phyloP scores from a whole-genome alignment of 2,329 filamentous ascomycete genomes.

The Allantophomopsis cytisporea region DNA sequence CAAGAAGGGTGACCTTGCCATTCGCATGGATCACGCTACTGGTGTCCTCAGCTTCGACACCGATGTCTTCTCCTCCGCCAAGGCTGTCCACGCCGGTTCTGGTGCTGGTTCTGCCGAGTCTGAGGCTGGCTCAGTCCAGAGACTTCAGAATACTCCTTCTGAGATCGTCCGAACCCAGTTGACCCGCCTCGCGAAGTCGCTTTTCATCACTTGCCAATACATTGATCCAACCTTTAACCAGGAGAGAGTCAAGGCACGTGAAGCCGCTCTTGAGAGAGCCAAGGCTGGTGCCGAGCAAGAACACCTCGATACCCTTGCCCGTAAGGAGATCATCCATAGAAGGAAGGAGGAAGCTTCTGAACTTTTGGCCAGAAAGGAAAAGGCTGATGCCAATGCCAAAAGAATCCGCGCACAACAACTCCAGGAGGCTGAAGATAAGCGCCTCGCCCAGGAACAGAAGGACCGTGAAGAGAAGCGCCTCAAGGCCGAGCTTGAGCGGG shows the following conservation, averaged over 20 bases:
- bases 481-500: slow-evolving; percentile 76
- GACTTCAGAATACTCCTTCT: slow-evolving; percentile 91
- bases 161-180: slow-evolving; percentile 96
- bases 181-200: slow-evolving; percentile 76
- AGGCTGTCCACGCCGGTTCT: slow-evolving; percentile 77
- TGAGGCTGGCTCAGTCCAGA: slow-evolving; percentile 76
- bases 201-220: slow-evolving; percentile 91
- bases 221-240: slow-evolving; percentile 85
- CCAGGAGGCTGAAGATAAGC: slow-evolving; percentile 78
- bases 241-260: slow-evolving; percentile 63
- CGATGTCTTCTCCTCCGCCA: slow-evolving; percentile 94
- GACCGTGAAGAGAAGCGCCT: slow-evolving; percentile 79
- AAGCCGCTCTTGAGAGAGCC: slow-evolving; percentile 68
- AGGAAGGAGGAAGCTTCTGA: slow-evolving; percentile 94
- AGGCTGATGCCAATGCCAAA: slow-evolving; percentile 84
- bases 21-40: slow-evolving; percentile 90
- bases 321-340: slow-evolving; percentile 87
- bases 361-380: slow-evolving; percentile 75
- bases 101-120: slow-evolving; percentile 76
- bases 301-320: slow-evolving; percentile 70
- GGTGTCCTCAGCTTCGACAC: slow-evolving; percentile 95
- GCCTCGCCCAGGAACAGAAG: slow-evolving; percentile 82
- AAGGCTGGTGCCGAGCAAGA: slow-evolving; percentile 85
- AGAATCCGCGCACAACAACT: slow-evolving; percentile 75
- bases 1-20: slow-evolving; percentile 97